Evolutionary conservation across 2,329 filamentous ascomycete species (phyloP), one percentile per base, ranked within the genome.

Genomic region (Zarea fungicola): DNA sequence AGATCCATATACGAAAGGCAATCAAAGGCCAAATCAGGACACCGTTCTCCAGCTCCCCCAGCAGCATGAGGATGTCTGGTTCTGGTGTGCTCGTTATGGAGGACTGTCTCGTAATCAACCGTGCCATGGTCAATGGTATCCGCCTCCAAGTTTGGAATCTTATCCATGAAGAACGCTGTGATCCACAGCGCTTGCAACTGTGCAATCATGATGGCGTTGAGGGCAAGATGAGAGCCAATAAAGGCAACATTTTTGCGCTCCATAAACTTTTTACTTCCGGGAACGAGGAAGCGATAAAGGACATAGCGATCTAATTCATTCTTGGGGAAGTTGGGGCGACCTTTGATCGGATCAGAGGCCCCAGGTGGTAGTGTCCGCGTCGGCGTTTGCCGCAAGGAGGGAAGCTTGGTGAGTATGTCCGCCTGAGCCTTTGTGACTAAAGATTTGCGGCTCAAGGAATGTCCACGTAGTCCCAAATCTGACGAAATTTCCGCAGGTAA

Each of bases 91-190:
- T n/a, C n/a, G n/a, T n/a, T n/a, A n/a, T n/a, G n/a, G n/a, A n/a
- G n/a, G n/a, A n/a, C n/a, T n/a, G n/a, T n/a, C n/a, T n/a, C n/a
- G n/a, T n/a, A n/a, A n/a, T n/a, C n/a, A n/a, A n/a, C n/a, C n/a
- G n/a, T n/a, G n/a, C n/a, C n/a, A n/a, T n/a, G n/a, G n/a, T n/a
- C n/a, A n/a, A n/a, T n/a, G n/a, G n/a, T n/a, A n/a, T n/a, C n/a
- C n/a, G n/a, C n/a, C n/a, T n/a, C n/a, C n/a, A n/a, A n/a, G n/a
- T 67, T 56, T 8, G 67, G 61, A 5, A 84, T 60, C 26, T 69
- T 65, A n/a, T 67, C 69, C 25, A 73, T 68, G 8, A 87, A 65
- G 55, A 78, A 85, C 0, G 81, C 80, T 0, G 74, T 66, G n/a
- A 81, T 67, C 77, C 77, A 80, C 5, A 78, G 65, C 0, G 74